Evolutionary conservation across 345 rosid genomes (phyloP).

Genomic region (Microcos paniculata): DNA sequence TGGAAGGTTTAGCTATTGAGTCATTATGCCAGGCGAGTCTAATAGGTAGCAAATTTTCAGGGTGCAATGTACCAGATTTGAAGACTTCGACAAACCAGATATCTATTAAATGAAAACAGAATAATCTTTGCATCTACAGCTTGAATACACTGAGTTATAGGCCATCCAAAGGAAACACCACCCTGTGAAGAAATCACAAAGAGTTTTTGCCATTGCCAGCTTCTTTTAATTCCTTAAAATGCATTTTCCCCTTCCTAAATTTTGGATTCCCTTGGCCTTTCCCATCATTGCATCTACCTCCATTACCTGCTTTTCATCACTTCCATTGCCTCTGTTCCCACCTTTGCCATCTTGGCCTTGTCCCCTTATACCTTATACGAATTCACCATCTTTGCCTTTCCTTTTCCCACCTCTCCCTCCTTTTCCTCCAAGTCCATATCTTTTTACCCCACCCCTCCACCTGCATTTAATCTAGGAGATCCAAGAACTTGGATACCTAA

Average conservation of each 20-base stretch:
- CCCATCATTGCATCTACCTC: constrained; percentile 34
- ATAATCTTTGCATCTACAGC: constrained; percentile 82
- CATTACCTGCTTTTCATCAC: constrained; percentile 23
- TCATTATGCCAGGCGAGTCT: constrained; percentile 58
- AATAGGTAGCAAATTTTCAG: constrained; percentile 37
- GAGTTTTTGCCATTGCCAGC: constrained; percentile 17
- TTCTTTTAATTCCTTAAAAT: constrained; percentile 51
- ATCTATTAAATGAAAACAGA: constrained; percentile 69
- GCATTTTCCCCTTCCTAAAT: constrained; percentile 60
- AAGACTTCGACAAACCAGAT: constrained; percentile 59
- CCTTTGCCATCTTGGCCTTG: constrained; percentile 26
- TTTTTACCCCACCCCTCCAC: constrained; percentile 47
- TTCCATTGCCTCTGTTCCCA: constrained; percentile 27
- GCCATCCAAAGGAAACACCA: constrained; percentile 53
- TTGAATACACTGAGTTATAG: constrained; percentile 65
- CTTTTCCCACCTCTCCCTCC: constrained; percentile 37
- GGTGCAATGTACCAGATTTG: constrained; percentile 56
- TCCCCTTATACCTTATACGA: not conserved
- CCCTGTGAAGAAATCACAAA: constrained; percentile 45
- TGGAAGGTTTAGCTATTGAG: constrained; percentile 56
- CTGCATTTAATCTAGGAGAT: constrained; percentile 50
- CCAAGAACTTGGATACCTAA: constrained; percentile 72
- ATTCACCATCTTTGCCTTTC: constrained; percentile 18
- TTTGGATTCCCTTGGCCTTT: constrained; percentile 58
- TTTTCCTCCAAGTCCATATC: constrained; percentile 28